phyloP scores from a whole-genome alignment of 2,329 filamentous ascomycete species.

The Keithomyces neogunnii region DNA sequence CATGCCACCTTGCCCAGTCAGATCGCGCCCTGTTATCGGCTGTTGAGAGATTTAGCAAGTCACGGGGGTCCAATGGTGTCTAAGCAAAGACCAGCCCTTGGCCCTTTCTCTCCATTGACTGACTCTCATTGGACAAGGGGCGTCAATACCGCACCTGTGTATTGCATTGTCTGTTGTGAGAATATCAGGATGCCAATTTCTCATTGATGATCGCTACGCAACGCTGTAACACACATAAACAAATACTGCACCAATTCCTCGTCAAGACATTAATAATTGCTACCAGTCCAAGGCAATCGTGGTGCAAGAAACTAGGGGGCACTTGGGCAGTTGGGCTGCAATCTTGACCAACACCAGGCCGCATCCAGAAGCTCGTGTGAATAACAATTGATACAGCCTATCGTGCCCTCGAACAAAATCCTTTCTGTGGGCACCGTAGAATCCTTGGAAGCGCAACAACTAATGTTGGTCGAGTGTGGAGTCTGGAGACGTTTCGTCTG shows the following conservation, averaged over 20 bases:
- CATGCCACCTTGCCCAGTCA: background rate
- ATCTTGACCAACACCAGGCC: background rate
- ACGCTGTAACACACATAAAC: background rate
- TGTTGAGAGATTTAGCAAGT: background rate
- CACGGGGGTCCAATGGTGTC: background rate
- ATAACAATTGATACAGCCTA: background rate
- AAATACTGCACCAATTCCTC: background rate
- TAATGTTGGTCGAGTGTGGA: constrained; percentile 1
- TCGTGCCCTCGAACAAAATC: background rate
- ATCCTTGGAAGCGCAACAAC: background rate
- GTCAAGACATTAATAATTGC: background rate
- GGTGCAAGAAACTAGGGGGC: background rate
- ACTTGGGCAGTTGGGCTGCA: background rate
- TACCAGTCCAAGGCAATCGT: background rate
- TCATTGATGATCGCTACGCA: background rate
- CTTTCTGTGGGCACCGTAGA: background rate
- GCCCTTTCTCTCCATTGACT: background rate
- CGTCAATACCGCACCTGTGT: background rate
- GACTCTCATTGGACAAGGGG: background rate
- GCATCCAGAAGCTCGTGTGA: background rate
- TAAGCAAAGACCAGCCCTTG: background rate
- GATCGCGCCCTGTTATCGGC: background rate
- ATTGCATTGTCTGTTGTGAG: background rate
- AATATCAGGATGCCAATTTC: background rate
- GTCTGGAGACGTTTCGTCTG: background rate